These are phyloP conservation scores for Pseudonitzschia multistriata DNA, from an alignment of 108 stramenopile species.

Conservation along the genomic window DNA sequence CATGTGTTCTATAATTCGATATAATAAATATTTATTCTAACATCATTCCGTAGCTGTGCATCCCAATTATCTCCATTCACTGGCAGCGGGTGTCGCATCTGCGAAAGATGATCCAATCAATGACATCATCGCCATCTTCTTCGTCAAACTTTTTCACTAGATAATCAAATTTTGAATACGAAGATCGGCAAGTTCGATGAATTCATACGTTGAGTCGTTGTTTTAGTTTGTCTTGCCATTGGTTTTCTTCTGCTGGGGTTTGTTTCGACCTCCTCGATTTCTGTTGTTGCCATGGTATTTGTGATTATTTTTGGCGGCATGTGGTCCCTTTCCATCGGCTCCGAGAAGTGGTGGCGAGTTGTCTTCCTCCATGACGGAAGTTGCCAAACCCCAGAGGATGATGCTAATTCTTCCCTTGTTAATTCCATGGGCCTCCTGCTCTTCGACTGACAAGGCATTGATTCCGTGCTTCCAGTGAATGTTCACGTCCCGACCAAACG, in stretches of 20 bases:
- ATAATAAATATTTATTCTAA: no score
- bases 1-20: no score
- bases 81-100: no score
- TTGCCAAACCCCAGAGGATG: slow-evolving; percentile 80
- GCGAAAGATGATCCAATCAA: no score
- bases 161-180: no score
- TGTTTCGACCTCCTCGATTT: slow-evolving; percentile 6
- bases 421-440: slow-evolving; percentile 39
- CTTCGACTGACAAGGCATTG: slow-evolving; percentile 62
- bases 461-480: slow-evolving; percentile 84
- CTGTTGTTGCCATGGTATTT: not conserved
- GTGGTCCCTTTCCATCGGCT: slow-evolving; percentile 68
- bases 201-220: not conserved
- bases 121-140: no score
- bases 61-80: no score
- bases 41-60: no score
- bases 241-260: not conserved
- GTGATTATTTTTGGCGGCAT: slow-evolving; percentile 35
- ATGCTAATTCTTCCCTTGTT: slow-evolving; percentile 81
- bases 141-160: no score
- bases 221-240: not conserved
- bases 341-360: slow-evolving; percentile 76
- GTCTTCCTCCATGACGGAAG: slow-evolving; percentile 65
- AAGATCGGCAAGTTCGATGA: no score
- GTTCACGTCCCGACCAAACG: slow-evolving; percentile 85